A percentile compares a stretch with the other conserved stretches of the same genome.
phyloP scores from a whole-genome alignment of 176 grass and related monocot genomes.

The Puccinellia tenuiflora region DNA sequence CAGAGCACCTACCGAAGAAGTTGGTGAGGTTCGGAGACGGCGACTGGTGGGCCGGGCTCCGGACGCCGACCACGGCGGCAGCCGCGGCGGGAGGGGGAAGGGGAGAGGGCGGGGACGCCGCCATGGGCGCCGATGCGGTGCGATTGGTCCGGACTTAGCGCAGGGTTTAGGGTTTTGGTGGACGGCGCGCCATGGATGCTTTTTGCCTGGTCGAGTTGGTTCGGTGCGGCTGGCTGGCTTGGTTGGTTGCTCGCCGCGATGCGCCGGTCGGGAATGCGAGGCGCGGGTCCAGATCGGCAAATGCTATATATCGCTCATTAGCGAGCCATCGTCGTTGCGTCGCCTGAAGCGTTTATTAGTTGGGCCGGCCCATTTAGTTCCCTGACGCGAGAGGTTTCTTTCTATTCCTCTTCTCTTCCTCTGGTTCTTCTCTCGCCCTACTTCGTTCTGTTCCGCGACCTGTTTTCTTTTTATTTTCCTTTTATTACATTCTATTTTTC shows the following conservation, averaged over 20 bases:
- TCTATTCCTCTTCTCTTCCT: too few relatives aligned
- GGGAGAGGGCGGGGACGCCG: slow-evolving; percentile 19
- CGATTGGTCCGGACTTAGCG: neutral
- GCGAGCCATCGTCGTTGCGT: too few relatives aligned
- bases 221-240: neutral
- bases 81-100: neutral
- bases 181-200: slow-evolving; percentile 16
- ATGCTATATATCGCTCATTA: too few relatives aligned
- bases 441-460: too few relatives aligned
- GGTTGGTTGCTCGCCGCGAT: neutral
- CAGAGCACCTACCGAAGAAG: slow-evolving; percentile 26
- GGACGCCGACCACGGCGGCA: neutral
- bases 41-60: neutral
- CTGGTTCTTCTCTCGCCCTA: too few relatives aligned
- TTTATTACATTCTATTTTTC: too few relatives aligned
- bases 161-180: slow-evolving; percentile 34
- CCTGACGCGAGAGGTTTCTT: too few relatives aligned
- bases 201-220: neutral
- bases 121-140: slow-evolving; percentile 26
- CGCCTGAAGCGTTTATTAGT: too few relatives aligned
- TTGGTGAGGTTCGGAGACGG: slow-evolving; percentile 23
- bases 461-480: too few relatives aligned
- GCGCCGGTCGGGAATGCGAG: neutral
- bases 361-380: too few relatives aligned
- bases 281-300: neutral